A percentile compares a stretch with the other conserved stretches of the same genome.
These are phyloP conservation scores for Saccharomycopsis javanensis DNA, from an alignment of 805 yeast genomes.

Conservation along the genomic window DNA sequence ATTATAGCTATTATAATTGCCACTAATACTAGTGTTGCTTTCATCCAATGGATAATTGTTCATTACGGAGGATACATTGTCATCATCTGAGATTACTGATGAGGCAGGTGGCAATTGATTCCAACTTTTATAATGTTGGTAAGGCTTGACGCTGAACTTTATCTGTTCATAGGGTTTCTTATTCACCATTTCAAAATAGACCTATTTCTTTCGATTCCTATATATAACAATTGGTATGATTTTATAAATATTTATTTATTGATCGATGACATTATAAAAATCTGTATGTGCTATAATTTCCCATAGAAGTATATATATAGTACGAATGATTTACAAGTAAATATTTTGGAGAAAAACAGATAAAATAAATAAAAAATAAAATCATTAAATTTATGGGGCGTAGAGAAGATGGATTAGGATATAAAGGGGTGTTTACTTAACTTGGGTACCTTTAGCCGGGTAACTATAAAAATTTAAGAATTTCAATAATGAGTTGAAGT, in stretches of 20 bases:
- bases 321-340: no score
- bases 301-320: no score
- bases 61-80: not conserved
- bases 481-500: no score
- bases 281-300: not conserved
- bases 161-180: conserved; percentile 10
- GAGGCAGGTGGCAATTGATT: not conserved
- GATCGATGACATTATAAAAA: not conserved
- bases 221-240: not conserved
- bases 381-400: not conserved
- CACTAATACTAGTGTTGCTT: not conserved
- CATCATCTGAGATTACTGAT: not conserved
- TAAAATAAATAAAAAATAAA: not conserved
- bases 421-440: not conserved
- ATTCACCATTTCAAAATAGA: not conserved
- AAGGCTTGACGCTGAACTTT: conserved; percentile 10
- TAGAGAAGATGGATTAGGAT: not conserved
- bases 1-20: not conserved
- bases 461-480: not conserved
- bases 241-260: not conserved
- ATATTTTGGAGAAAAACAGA: no score
- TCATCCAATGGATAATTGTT: not conserved
- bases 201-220: not conserved
- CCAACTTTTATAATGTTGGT: not conserved
- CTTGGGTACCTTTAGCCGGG: no score